Evolutionary conservation across 345 rosid species (phyloP).

Genomic region (Moringa oleifera): DNA sequence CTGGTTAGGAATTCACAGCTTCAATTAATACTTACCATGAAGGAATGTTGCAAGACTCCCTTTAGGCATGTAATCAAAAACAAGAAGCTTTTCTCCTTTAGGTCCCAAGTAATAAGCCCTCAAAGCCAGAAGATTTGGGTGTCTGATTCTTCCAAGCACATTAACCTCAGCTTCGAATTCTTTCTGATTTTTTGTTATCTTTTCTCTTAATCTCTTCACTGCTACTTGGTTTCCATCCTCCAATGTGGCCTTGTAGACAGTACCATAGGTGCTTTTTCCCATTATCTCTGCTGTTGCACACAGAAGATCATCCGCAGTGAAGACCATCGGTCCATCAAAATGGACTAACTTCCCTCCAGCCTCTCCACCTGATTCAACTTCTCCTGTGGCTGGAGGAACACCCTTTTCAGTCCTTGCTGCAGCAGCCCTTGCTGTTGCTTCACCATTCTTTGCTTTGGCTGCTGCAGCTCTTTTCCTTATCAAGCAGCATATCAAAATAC

Average conservation of each 20-base stretch:
- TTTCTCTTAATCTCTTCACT: slow-evolving; percentile 84
- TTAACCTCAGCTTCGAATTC: slow-evolving; percentile 80
- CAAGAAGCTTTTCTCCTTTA: slow-evolving; percentile 94
- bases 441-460: slow-evolving; percentile 34
- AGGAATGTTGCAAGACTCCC: slow-evolving; percentile 88
- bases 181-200: slow-evolving; percentile 68
- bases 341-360: slow-evolving; percentile 89
- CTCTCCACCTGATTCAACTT: slow-evolving; percentile 65
- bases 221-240: slow-evolving; percentile 95
- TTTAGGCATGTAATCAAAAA: slow-evolving; percentile 83
- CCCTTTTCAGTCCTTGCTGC: slow-evolving; percentile 46
- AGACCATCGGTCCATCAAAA: slow-evolving; percentile 84
- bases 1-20: too few relatives aligned
- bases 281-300: slow-evolving; percentile 98
- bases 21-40: slow-evolving; percentile 69
- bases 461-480: slow-evolving; percentile 45
- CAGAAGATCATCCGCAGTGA: slow-evolving; percentile 88
- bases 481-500: slow-evolving; percentile 62
- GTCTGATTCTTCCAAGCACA: slow-evolving; percentile 65
- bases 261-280: slow-evolving; percentile 94
- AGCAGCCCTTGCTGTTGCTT: slow-evolving; percentile 21
- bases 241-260: slow-evolving; percentile 89
- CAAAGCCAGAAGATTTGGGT: slow-evolving; percentile 75
- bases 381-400: slow-evolving; percentile 25
- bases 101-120: slow-evolving; percentile 94